These are phyloP conservation scores for Aspergillus ostianus DNA, from an alignment of 495 filamentous ascomycete species.

Conservation along the genomic window DNA sequence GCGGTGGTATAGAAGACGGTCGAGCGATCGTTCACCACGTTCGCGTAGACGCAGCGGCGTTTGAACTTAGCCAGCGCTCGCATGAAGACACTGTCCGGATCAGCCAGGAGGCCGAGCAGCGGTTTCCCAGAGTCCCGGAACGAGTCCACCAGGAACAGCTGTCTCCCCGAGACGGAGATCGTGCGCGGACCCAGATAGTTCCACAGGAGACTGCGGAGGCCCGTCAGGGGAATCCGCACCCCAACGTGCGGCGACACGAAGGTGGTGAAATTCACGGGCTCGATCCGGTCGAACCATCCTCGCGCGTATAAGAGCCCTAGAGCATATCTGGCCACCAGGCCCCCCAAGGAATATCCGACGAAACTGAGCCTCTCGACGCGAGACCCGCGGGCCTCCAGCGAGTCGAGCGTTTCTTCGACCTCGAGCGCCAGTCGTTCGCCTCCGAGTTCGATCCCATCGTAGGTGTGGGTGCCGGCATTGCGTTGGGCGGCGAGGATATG, in stretches of 20 bases:
- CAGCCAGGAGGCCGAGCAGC: constrained; percentile 76
- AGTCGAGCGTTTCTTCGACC: constrained; percentile 77
- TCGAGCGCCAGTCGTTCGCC: constrained; percentile 86
- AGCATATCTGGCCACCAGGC: constrained; percentile 82
- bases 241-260: constrained; percentile 91
- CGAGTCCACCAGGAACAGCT: constrained; percentile 82
- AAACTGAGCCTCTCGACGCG: constrained; percentile 79
- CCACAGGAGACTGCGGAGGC: constrained; percentile 65
- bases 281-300: constrained; percentile 71
- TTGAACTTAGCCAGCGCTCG: constrained; percentile 71
- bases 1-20: constrained; percentile 79
- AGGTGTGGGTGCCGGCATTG: constrained; percentile 82
- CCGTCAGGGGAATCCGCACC: constrained; percentile 70
- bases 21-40: constrained; percentile 78
- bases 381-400: constrained; percentile 61
- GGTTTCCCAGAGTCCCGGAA: constrained; percentile 81
- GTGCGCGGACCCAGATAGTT: constrained; percentile 78
- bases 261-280: constrained; percentile 90
- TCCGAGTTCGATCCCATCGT: constrained; percentile 90
- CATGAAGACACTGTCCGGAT: constrained; percentile 84
- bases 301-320: constrained; percentile 79
- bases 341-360: constrained; percentile 86
- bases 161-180: constrained; percentile 76
- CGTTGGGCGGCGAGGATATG: constrained; percentile 74
- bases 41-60: constrained; percentile 73